These are phyloP conservation scores for Cotoneaster glaucophyllus DNA, from an alignment of 306 rosid genomes.

Conservation along the genomic window DNA sequence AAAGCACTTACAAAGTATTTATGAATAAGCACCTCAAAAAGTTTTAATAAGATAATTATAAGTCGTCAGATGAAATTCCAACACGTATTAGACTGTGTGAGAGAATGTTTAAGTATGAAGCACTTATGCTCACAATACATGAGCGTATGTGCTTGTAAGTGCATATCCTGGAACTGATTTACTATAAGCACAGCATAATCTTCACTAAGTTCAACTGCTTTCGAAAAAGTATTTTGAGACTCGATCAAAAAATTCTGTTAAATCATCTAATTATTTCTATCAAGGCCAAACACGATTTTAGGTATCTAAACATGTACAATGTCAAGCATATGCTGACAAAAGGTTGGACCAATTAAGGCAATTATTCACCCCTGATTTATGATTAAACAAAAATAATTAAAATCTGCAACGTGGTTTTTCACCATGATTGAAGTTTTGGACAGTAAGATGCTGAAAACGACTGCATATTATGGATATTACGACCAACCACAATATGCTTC, in stretches of 20 bases:
- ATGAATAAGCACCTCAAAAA: not conserved
- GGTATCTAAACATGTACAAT: not conserved
- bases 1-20: not conserved
- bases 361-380: not conserved
- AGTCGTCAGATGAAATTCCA: not conserved
- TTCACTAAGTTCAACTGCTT: not conserved
- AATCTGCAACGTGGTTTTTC: not conserved
- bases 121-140: not conserved
- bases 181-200: not conserved
- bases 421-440: not conserved
- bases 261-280: too few relatives aligned
- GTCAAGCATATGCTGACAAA: not conserved
- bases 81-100: not conserved
- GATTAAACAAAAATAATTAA: not conserved
- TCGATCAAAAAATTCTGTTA: too few relatives aligned
- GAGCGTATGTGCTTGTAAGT: too few relatives aligned
- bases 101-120: not conserved
- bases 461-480: not conserved
- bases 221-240: not conserved
- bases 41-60: not conserved
- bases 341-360: not conserved
- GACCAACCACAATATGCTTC: not conserved
- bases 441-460: constrained; percentile 2
- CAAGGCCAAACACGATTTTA: not conserved
- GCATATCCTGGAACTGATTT: not conserved